Evolutionary conservation across 495 filamentous ascomycete genomes (phyloP), one percentile per base, ranked within the genome.

Genomic region (Talaromyces wortmannii): DNA sequence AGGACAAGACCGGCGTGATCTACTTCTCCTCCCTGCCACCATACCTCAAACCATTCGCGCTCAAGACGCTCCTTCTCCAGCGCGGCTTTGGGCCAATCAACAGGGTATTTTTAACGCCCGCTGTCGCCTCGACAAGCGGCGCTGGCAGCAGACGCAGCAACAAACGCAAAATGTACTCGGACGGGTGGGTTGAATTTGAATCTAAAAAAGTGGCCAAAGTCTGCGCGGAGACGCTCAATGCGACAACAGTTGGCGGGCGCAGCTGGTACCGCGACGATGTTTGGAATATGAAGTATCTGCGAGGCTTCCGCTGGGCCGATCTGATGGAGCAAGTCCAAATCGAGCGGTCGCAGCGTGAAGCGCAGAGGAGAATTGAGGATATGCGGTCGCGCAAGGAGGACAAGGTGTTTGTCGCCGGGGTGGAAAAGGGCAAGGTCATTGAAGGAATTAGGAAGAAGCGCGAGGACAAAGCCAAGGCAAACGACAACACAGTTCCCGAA

Each of bases 131-230:
- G 23, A 72, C 79, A 8, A 84, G 86, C 50, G 70, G 74, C 23
- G 23, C 23, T 49, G 69, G 68, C 31, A 83, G 88, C 12, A 68
- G 88, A 7, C 75, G 77, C 29, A 78, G 73, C 42, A 97, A 96
- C 68, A 94, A 92, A 69, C 92, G 95, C 64, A 83, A 87, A 55
- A 82, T 77, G 13, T 98, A 87, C 69, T 85, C 83, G 6, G 95
- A 97, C 64, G 94, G 94, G 2, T 98, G 94, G 94, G 83, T 97
- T 15, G 94, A 98, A 63, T 96, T 95, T 61, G 67, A 80, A 18
- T 75, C 77, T 31, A 85, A 88, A 65, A 84, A 83, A 61, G 85
- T 89, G 42, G 95, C 94, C 4, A 95, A 95, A 64, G 68, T 84
- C 8, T 88, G 81, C 6, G 91, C 87, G n/a, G 91, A 95, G 63